phyloP scores from a whole-genome alignment of 1,284 basidiomycete species.

The Fistulinella cinereoalba region DNA sequence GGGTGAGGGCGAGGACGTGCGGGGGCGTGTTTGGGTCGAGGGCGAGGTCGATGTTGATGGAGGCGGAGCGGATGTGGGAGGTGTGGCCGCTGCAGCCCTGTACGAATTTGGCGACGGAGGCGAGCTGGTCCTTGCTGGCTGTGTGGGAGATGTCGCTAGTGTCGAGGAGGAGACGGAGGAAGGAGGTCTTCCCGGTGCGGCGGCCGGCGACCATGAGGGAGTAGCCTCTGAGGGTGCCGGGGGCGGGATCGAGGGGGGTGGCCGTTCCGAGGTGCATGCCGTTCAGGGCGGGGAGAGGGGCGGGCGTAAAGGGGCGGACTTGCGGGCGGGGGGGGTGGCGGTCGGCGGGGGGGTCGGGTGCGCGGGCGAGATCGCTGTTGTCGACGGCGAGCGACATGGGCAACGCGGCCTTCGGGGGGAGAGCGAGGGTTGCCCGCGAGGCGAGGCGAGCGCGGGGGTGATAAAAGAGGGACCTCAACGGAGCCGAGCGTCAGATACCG shows the following conservation, averaged over 20 bases:
- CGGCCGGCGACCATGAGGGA: conserved; percentile 74
- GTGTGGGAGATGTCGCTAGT: conserved; percentile 59
- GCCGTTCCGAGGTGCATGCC: conserved; percentile 29
- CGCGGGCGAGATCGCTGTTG: conserved; percentile 24
- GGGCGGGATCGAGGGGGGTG: conserved; percentile 25
- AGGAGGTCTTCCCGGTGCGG: conserved; percentile 77
- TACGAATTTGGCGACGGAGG: conserved; percentile 72
- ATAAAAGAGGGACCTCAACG: conserved; percentile 39
- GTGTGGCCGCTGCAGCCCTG: conserved; percentile 68
- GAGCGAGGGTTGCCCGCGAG: conserved; percentile 39
- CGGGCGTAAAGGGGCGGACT: conserved; percentile 26
- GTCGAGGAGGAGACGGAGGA: conserved; percentile 74
- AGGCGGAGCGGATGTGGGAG: conserved; percentile 60
- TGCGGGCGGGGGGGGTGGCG: conserved; percentile 8
- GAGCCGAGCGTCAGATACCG: conserved; percentile 40
- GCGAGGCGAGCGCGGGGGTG: conserved; percentile 39
- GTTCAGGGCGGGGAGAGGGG: conserved; percentile 20
- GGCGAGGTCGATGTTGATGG: conserved; percentile 63
- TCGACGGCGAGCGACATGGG: conserved; percentile 35
- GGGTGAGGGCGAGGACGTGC: conserved; percentile 57
- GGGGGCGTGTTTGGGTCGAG: conserved; percentile 42
- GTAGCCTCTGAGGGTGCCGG: conserved; percentile 40
- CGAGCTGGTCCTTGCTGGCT: conserved; percentile 65
- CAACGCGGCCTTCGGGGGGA: conserved; percentile 21
- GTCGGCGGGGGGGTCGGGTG: conserved; percentile 17